Percentiles rank a stretch among this genome's conserved stretches.
Evolutionary conservation across 2,329 filamentous ascomycete genomes (phyloP).

Genomic region (Clonostachys rosea): DNA sequence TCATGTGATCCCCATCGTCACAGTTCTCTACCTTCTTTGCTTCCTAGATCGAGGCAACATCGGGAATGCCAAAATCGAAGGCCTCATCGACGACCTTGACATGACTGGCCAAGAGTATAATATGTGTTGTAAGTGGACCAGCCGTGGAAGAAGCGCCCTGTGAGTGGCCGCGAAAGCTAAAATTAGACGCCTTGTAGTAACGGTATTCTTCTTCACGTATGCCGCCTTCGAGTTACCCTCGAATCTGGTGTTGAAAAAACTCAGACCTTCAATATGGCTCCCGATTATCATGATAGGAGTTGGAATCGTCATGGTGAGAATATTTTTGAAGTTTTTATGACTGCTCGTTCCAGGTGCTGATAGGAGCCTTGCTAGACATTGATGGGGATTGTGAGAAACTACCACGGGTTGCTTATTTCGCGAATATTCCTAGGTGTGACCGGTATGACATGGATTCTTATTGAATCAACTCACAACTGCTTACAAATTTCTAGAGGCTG

Average conservation of each 20-base stretch:
- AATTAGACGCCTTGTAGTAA: constrained; percentile 20
- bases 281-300: constrained; percentile 62
- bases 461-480: no score
- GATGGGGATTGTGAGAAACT: constrained; percentile 47
- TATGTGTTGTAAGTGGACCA: constrained; percentile 23
- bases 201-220: constrained; percentile 77
- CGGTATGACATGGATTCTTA: no score
- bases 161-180: no score
- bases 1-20: no score
- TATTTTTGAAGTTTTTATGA: no score
- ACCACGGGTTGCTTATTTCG: constrained; percentile 38
- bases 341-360: no score
- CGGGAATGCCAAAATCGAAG: constrained; percentile 9
- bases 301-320: constrained; percentile 43
- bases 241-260: constrained; percentile 70
- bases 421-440: constrained; percentile 60
- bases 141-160: no score
- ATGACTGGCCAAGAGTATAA: constrained; percentile 42
- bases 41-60: constrained; percentile 13
- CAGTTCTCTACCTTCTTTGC: constrained; percentile 65
- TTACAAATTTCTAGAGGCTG: constrained; percentile 49
- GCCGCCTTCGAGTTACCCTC: constrained; percentile 72
- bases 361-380: constrained; percentile 20
- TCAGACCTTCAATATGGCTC: constrained; percentile 71
- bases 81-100: constrained; percentile 25